A percentile compares a stretch with the other conserved stretches of the same genome.
Conservation (phyloP, 768 basidiomycete genomes). For the Suillus variegatus region DNA sequence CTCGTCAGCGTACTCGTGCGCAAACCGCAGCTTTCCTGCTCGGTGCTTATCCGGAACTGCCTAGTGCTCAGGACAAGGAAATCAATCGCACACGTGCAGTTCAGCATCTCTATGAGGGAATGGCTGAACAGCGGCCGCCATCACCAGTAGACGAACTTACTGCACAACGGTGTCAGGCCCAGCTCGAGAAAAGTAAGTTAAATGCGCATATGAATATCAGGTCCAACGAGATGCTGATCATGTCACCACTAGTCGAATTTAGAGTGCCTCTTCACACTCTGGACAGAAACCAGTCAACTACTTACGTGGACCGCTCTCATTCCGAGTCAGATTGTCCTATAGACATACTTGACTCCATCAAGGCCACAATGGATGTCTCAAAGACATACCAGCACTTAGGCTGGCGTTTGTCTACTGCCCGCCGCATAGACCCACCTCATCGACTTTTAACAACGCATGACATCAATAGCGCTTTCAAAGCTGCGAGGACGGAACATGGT, state of each 20-base stretch:
- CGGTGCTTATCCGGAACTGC: neutral
- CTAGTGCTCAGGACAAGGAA: neutral
- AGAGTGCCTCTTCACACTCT: neutral
- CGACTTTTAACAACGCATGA: neutral
- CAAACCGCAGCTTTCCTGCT: neutral
- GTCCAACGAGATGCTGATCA: too few species aligned
- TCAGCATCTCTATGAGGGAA: neutral
- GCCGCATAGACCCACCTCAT: neutral
- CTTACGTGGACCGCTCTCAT: neutral
- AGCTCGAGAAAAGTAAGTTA: too few species aligned
- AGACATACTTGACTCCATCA: neutral
- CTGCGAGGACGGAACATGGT: too few species aligned
- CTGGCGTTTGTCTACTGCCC: neutral
- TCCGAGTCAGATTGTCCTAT: neutral
- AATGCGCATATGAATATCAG: too few species aligned
- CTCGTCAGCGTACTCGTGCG: neutral
- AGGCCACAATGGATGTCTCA: neutral
- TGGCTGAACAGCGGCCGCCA: neutral
- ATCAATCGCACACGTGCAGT: neutral
- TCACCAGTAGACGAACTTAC: neutral
- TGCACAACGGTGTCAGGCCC: neutral
- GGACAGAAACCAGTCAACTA: neutral
- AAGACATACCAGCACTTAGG: neutral
- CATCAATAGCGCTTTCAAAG: neutral
- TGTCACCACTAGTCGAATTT: neutral